Base-by-base conservation (phyloP, 2,329 filamentous ascomycete genomes). In the Phaeosphaeriaceae sp. region DNA sequence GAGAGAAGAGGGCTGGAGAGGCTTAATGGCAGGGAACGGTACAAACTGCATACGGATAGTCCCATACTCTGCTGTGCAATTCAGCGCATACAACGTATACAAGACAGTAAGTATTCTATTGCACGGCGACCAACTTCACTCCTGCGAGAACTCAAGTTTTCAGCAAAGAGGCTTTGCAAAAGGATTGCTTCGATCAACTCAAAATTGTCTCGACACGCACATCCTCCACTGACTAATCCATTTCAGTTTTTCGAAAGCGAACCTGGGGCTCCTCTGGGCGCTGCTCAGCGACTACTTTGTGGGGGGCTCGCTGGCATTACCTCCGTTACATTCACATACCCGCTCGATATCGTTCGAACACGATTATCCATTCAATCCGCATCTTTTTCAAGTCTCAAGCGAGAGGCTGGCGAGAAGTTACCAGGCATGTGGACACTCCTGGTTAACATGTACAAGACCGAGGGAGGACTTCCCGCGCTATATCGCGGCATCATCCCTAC, bases 21-120 rank as follows among this genome's bases (percentile, higher is more conserved):
- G 94, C 0, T 96, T 97, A 75, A 96, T 99, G 92, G 86, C 92
- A 60, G 94, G 94, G 43, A 99, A 99, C 72, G 94, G 94, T 56
- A 97, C 92, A 53, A 99, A 99, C 75, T 99, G 94, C 80, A 90
- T 99, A 66, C 90, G 94, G 54, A 99, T 99, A 61, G 91, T 99
- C 43, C 94, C 94, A 4, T 99, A 99, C 74, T 97, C 93, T 41
- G 94, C 94, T 9, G 94, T 97, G 33, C 94, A 99, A 70, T 99
- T 99, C 74, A 93, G 93, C 62, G 95, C 92, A 70, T 99, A 97
- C 79, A 97, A 96, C 72, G 86, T 97, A 61, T 99, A 99, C 77
- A 97, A 96, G 76, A 84, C 86, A 77, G 92, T 95, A 78, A 72
- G 87, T 77, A 41, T 13, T 18, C 29, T 21, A 26, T 3, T 3